These are phyloP conservation scores for Candida odintsovae DNA, from an alignment of 805 yeast species.

Conservation along the genomic window DNA sequence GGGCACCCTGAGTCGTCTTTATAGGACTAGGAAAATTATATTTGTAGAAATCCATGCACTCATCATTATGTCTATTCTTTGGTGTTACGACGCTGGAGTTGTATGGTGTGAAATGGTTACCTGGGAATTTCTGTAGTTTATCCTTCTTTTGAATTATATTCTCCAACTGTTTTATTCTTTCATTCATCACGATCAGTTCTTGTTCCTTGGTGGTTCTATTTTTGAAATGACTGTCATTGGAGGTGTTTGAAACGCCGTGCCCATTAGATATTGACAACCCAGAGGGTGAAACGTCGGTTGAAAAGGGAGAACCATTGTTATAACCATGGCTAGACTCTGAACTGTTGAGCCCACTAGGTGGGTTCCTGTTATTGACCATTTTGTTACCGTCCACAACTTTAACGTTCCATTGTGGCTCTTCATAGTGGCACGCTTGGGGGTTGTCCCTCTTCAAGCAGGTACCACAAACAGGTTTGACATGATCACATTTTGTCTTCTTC, in stretches of 20 bases:
- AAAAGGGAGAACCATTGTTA: neutral
- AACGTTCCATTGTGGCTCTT: slow-evolving; percentile 18
- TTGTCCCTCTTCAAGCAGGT: slow-evolving; percentile 15
- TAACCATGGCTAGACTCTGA: neutral
- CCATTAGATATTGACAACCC: neutral
- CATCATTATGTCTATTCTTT: neutral
- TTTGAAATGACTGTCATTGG: neutral
- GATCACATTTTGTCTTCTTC: slow-evolving; percentile 24
- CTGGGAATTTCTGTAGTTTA: neutral
- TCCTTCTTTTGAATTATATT: slow-evolving; percentile 1
- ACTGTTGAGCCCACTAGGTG: neutral
- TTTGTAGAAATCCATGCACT: slow-evolving; percentile 10
- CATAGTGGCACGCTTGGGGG: slow-evolving; percentile 16
- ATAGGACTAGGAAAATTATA: slow-evolving; percentile 5
- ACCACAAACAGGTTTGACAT: slow-evolving; percentile 19
- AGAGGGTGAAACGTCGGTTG: neutral
- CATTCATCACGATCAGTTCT: slow-evolving; percentile 6
- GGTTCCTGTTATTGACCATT: neutral
- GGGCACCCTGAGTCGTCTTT: slow-evolving; percentile 15
- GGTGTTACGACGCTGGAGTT: neutral
- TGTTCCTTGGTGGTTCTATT: neutral
- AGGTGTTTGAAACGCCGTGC: neutral
- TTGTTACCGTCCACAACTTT: slow-evolving; percentile 1
- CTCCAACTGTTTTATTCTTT: slow-evolving; percentile 15
- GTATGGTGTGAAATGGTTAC: neutral